Evolutionary conservation across 371 early-diverging fungal genomes (phyloP), one percentile per base, ranked within the genome.

Genomic region (Quaeritorhiza haematococci): DNA sequence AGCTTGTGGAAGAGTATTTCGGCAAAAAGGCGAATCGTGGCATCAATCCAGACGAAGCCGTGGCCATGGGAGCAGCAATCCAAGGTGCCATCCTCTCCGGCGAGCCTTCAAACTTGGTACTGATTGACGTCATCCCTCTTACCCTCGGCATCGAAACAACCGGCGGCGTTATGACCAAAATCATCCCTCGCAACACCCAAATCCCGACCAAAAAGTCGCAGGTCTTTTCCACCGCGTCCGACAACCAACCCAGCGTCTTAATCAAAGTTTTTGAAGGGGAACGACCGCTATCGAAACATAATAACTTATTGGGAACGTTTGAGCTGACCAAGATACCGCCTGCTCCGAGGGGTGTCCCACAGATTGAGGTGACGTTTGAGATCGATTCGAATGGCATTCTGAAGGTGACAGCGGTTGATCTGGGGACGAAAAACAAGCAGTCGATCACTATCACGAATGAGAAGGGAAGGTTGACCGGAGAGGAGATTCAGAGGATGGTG

Each of bases 301-400:
- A 99, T 86, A 97, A 97, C 78, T 77, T 94, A 33, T 78, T 99
- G 51, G 99, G 99, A 53, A 88, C 95, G 76, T 92, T 99, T 81
- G 91, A 94, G 75, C 85, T 99, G 59, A 64, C 64, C 53, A 76
- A 78, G 47, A 76, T 86, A 32, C 79, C 83, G 28, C 72, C 73
- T 24, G 68, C 69, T 47, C 96, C 66, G 85, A 89, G 82, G 93
- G 98, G 69, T 84, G 91, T 49, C 93, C 99, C 62, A 84, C 80
- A 77, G 61, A 83, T 87, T 56, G 84, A 83, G 63, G 98, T 99
- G 51, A 90, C 94, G 45, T 99, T 99, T 71, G 97, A 98, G 71
- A 94, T 98, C 69, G 99, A 99, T 78, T 95, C 98, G 7, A 95
- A 99, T 73, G 99, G 99, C n/a, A n/a, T n/a, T n/a, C n/a, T n/a